A percentile compares a stretch with the other conserved stretches of the same genome.
phyloP scores from a whole-genome alignment of 2,329 filamentous ascomycete species.

The Ophiostoma ulmi region DNA sequence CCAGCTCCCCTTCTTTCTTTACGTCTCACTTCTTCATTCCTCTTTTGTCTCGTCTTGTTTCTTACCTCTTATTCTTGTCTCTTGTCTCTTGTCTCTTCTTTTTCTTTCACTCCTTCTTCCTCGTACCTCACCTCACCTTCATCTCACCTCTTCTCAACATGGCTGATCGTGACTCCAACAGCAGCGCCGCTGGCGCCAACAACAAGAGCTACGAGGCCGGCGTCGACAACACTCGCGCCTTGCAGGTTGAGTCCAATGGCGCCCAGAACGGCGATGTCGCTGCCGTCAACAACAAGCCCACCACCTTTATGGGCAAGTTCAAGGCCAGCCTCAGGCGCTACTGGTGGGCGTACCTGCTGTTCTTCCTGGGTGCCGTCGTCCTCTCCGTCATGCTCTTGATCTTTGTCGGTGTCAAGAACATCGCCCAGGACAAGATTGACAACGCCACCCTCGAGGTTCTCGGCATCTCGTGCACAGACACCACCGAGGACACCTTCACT shows the following conservation, averaged over 20 bases:
- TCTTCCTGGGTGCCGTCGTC: conserved; percentile 45
- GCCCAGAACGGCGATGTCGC: background rate
- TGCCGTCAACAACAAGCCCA: background rate
- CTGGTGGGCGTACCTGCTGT: conserved; percentile 58
- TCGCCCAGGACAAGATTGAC: conserved; percentile 54
- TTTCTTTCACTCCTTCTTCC: background rate
- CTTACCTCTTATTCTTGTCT: background rate
- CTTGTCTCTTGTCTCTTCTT: background rate
- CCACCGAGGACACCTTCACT: conserved; percentile 41
- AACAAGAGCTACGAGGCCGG: background rate
- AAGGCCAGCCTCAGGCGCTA: conserved; percentile 46
- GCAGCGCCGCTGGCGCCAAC: background rate
- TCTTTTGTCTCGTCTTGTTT: background rate
- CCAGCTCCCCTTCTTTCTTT: background rate
- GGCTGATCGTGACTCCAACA: conserved; percentile 7
- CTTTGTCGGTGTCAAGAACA: conserved; percentile 51
- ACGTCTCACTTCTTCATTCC: background rate
- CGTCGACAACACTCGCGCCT: background rate
- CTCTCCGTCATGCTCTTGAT: conserved; percentile 55
- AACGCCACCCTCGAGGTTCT: conserved; percentile 49
- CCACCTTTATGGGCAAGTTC: background rate
- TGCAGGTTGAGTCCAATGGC: conserved; percentile 13
- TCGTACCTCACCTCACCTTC: background rate
- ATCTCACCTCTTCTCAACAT: conserved; percentile 2
- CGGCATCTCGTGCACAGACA: conserved; percentile 46